These are phyloP conservation scores for Blastomyces silverae DNA, from an alignment of 2,329 filamentous ascomycete species.

Conservation along the genomic window DNA sequence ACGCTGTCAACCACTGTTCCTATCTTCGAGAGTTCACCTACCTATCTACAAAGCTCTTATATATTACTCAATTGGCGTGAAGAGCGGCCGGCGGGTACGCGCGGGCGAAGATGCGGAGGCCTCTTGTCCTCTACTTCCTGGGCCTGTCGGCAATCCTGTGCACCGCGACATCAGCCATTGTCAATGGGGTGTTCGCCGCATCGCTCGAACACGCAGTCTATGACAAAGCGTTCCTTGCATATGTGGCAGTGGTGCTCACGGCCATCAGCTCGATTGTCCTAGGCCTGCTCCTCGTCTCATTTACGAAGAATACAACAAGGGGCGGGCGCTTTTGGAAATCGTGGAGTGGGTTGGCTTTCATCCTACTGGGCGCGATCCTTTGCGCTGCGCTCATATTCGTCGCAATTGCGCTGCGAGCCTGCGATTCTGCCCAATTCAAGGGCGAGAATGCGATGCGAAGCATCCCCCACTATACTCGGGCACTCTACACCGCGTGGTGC, in stretches of 20 bases:
- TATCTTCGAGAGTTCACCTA: neutral
- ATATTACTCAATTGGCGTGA: neutral
- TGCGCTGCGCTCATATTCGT: neutral
- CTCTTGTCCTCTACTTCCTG: conserved; percentile 4
- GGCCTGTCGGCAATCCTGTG: conserved; percentile 9
- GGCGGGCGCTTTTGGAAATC: conserved; percentile 4
- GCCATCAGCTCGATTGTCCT: conserved; percentile 10
- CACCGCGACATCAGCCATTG: conserved; percentile 10
- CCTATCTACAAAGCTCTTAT: neutral
- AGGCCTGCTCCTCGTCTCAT: conserved; percentile 12
- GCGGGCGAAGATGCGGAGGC: conserved; percentile 10
- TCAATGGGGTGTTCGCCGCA: conserved; percentile 14
- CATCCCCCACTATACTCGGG: neutral
- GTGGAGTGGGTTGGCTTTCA: conserved; percentile 8
- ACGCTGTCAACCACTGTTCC: neutral
- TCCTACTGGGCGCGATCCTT: conserved; percentile 3
- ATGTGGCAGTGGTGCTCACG: conserved; percentile 11
- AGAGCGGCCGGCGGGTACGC: neutral
- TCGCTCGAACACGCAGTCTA: conserved; percentile 5
- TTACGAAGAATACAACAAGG: conserved; percentile 1
- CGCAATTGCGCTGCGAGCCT: neutral
- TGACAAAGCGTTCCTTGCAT: conserved; percentile 3
- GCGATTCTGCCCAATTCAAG: neutral
- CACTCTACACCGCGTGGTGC: conserved; percentile 8
- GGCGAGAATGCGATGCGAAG: neutral